phyloP scores from a whole-genome alignment of 768 basidiomycete species.

The Kwoniella pini region DNA sequence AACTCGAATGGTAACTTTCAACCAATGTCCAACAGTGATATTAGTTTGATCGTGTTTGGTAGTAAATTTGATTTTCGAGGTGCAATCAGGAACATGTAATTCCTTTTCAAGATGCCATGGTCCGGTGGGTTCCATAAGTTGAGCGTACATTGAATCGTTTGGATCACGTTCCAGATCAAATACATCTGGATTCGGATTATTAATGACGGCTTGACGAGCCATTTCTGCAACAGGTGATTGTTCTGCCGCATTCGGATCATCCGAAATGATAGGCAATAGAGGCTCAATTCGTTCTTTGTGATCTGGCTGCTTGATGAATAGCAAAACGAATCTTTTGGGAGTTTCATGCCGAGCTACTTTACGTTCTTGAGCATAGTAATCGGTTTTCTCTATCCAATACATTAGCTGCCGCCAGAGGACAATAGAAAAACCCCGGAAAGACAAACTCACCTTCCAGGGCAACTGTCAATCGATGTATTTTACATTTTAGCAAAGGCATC shows the following conservation, averaged over 20 bases:
- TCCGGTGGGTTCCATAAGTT: slow-evolving; percentile 60
- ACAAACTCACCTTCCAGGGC: slow-evolving; percentile 79
- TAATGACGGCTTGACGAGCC: slow-evolving; percentile 53
- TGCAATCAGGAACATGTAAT: slow-evolving; percentile 66
- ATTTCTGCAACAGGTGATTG: slow-evolving; percentile 68
- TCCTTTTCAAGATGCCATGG: slow-evolving; percentile 80
- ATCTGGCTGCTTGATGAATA: slow-evolving; percentile 64
- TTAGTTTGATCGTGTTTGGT: slow-evolving; percentile 76
- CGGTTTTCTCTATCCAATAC: slow-evolving; percentile 66
- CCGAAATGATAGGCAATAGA: slow-evolving; percentile 75
- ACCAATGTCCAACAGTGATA: slow-evolving; percentile 69
- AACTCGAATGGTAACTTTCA: slow-evolving; percentile 81
- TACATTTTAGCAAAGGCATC: slow-evolving; percentile 80
- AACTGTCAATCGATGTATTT: slow-evolving; percentile 71
- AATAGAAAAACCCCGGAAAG: neutral
- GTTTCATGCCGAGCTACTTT: slow-evolving; percentile 71
- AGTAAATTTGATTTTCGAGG: slow-evolving; percentile 66
- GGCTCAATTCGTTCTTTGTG: slow-evolving; percentile 58
- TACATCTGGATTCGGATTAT: slow-evolving; percentile 31
- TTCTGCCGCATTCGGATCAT: slow-evolving; percentile 63
- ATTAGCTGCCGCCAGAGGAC: neutral
- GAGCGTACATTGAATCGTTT: slow-evolving; percentile 51
- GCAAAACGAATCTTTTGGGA: slow-evolving; percentile 63
- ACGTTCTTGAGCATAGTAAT: slow-evolving; percentile 72
- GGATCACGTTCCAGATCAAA: slow-evolving; percentile 30